phyloP scores from a whole-genome alignment of 2,329 filamentous ascomycete genomes.

The Hyphodiscus sp. region DNA sequence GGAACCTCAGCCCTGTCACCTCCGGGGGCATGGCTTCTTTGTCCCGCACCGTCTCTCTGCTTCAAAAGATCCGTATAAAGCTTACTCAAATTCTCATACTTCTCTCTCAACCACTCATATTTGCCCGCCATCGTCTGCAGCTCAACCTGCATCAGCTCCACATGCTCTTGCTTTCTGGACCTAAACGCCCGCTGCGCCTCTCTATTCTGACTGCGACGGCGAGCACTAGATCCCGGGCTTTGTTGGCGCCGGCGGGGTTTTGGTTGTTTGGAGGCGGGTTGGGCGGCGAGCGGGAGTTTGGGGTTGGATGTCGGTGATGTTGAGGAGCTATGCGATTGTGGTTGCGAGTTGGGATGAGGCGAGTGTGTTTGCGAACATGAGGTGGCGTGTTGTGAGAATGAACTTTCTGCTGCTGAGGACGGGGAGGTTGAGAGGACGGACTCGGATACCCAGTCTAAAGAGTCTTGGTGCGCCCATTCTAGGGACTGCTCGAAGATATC shows the following conservation, averaged over 20 bases:
- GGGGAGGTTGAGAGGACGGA: not conserved
- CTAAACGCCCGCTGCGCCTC: slow-evolving; percentile 9
- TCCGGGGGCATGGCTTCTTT: too few relatives aligned
- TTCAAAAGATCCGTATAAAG: not conserved
- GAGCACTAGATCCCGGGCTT: not conserved
- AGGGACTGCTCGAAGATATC: slow-evolving; percentile 1
- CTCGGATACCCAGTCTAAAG: too few relatives aligned
- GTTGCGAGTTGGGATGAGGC: not conserved
- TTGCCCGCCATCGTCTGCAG: not conserved
- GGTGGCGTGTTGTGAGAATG: not conserved
- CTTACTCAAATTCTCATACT: slow-evolving; percentile 1
- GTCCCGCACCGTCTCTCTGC: not conserved
- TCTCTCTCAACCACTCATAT: slow-evolving; percentile 7
- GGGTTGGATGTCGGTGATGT: too few relatives aligned
- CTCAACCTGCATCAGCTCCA: slow-evolving; percentile 4
- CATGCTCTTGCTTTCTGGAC: slow-evolving; percentile 4
- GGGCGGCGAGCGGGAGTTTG: too few relatives aligned
- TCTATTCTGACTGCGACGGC: slow-evolving; percentile 7
- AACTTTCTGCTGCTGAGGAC: not conserved
- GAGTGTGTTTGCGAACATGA: too few relatives aligned
- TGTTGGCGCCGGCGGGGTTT: not conserved
- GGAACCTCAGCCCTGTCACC: too few relatives aligned
- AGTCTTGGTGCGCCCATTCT: too few relatives aligned
- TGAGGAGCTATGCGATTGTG: not conserved
- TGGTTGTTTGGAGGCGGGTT: too few relatives aligned